Evolutionary conservation across 306 rosid genomes (phyloP).

Genomic region (Gillenia trifoliata): DNA sequence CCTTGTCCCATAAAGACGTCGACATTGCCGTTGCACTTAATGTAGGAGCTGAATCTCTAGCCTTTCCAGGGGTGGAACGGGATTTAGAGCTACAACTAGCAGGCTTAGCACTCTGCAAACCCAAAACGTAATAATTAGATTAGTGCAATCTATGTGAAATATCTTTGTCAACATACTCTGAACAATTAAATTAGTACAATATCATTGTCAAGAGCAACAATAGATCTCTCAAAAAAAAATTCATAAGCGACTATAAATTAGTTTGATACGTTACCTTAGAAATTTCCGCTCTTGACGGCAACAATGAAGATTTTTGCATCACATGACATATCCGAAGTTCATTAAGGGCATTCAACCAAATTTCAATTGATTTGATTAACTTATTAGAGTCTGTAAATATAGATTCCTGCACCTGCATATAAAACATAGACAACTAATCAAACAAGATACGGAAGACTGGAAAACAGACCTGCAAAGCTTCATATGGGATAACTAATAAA

Average conservation of each 20-base stretch:
- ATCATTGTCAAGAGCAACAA: not conserved
- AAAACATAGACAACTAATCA: slow-evolving; percentile 16
- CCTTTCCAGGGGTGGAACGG: slow-evolving; percentile 47
- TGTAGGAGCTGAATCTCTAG: slow-evolving; percentile 37
- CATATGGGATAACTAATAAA: not conserved
- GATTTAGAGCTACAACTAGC: slow-evolving; percentile 57
- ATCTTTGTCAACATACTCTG: not conserved
- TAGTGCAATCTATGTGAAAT: not conserved
- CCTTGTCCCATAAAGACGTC: slow-evolving; percentile 70
- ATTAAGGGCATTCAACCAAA: slow-evolving; percentile 74
- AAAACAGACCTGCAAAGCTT: not conserved
- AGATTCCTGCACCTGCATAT: slow-evolving; percentile 75
- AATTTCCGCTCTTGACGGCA: slow-evolving; percentile 38
- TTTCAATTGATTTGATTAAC: slow-evolving; percentile 79
- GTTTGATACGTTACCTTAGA: slow-evolving; percentile 48
- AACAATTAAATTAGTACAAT: not conserved
- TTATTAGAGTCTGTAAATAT: slow-evolving; percentile 67
- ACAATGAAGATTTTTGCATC: slow-evolving; percentile 42
- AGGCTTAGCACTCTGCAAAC: slow-evolving; percentile 48
- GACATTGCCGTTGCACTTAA: slow-evolving; percentile 31
- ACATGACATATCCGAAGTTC: slow-evolving; percentile 78
- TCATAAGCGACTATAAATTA: slow-evolving; percentile 5
- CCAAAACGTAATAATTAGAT: not conserved
- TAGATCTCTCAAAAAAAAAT: not conserved
- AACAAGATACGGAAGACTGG: not conserved